Evolutionary conservation across 139 green algal species (phyloP).

Genomic region (Chlorella vulgaris): DNA sequence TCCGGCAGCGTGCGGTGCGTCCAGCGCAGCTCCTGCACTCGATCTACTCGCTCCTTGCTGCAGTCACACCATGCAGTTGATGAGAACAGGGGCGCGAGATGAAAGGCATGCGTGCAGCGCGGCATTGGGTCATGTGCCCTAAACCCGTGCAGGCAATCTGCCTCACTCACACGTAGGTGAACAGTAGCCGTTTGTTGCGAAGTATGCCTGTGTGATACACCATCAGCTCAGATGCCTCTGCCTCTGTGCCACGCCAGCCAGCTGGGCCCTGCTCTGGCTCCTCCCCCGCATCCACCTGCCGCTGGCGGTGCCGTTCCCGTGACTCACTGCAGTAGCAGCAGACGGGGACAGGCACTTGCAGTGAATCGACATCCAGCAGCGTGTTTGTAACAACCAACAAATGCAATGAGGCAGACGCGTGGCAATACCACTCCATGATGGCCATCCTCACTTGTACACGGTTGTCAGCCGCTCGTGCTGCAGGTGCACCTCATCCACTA

Average conservation of each 20-base stretch:
- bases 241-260: slow-evolving; percentile 43
- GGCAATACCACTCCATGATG: too few species aligned
- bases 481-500: slow-evolving; percentile 53
- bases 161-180: slow-evolving; percentile 57
- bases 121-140: background rate
- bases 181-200: slow-evolving; percentile 63
- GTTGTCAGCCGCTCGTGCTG: slow-evolving; percentile 42
- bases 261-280: slow-evolving; percentile 15
- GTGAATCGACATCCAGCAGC: background rate
- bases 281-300: slow-evolving; percentile 12
- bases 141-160: background rate
- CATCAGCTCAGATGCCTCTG: slow-evolving; percentile 57
- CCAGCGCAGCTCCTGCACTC: slow-evolving; percentile 58
- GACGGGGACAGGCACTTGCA: background rate
- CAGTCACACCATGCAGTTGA: too few species aligned
- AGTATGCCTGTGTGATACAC: slow-evolving; percentile 64
- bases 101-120: background rate
- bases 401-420: background rate
- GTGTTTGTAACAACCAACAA: background rate
- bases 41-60: slow-evolving; percentile 56
- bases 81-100: background rate
- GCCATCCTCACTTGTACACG: slow-evolving; percentile 52
- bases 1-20: slow-evolving; percentile 51
- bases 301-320: slow-evolving; percentile 13
- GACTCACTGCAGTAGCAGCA: slow-evolving; percentile 12